phyloP scores from a whole-genome alignment of 176 grass and related monocot species.

The Avena insularis region DNA sequence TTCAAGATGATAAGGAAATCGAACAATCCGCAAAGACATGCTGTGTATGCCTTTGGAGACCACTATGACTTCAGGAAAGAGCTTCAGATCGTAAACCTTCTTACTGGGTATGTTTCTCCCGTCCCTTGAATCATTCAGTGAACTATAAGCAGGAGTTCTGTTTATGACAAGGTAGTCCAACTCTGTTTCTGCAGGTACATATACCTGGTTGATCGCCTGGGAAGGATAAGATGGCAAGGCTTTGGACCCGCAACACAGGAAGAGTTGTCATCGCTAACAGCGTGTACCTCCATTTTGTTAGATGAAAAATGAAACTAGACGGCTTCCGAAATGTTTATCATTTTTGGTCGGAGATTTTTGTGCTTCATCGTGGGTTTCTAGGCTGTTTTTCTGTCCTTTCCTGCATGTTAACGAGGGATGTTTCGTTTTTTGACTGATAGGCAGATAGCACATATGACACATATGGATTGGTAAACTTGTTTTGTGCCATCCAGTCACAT shows the following conservation, averaged over 20 bases:
- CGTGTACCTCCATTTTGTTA: conserved; percentile 69
- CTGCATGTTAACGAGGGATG: neutral
- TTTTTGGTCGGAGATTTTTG: conserved; percentile 14
- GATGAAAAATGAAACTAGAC: conserved; percentile 61
- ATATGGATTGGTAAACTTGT: neutral
- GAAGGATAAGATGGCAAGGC: conserved; percentile 94
- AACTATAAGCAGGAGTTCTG: neutral
- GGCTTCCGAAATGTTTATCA: neutral
- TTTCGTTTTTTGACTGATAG: neutral
- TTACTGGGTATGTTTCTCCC: conserved; percentile 70
- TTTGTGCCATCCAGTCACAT: neutral
- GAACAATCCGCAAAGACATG: conserved; percentile 55
- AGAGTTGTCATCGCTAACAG: conserved; percentile 64
- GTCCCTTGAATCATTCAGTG: conserved; percentile 2
- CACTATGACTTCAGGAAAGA: conserved; percentile 79
- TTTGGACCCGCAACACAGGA: conserved; percentile 80
- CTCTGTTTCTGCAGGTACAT: conserved; percentile 66
- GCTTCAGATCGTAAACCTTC: conserved; percentile 86
- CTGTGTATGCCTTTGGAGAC: conserved; percentile 69
- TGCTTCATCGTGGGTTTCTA: neutral
- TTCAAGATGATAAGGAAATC: conserved; percentile 78
- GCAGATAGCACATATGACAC: neutral
- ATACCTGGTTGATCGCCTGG: conserved; percentile 74
- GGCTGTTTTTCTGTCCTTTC: neutral
- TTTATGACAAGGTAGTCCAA: conserved; percentile 24